A percentile compares a stretch with the other conserved stretches of the same genome.
phyloP scores from a whole-genome alignment of 1,284 basidiomycete genomes.

The Melampsora occidentalis region DNA sequence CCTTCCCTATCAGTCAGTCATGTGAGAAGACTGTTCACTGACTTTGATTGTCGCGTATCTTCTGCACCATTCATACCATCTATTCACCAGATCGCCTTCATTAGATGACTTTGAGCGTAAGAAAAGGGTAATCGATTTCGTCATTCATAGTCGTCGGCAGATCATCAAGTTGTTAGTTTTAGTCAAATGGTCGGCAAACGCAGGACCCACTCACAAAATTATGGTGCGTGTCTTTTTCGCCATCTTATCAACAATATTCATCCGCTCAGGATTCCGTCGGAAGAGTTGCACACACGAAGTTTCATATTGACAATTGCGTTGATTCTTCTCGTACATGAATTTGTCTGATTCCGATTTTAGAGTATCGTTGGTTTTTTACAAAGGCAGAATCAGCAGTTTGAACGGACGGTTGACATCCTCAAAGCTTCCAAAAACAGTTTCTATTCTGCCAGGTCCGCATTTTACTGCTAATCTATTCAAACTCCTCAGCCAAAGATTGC shows the following conservation, averaged over 20 bases:
- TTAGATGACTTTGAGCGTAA: conserved; percentile 61
- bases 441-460: conserved; percentile 52
- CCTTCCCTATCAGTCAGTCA: too few relatives aligned
- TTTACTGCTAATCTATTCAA: not conserved
- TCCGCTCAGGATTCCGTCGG: not conserved
- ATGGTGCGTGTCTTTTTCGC: conserved; percentile 59
- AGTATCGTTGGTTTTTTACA: conserved; percentile 66
- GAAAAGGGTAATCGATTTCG: conserved; percentile 77
- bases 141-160: conserved; percentile 80
- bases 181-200: conserved; percentile 76
- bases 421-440: conserved; percentile 63
- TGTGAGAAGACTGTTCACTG: too few relatives aligned
- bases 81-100: conserved; percentile 14
- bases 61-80: not conserved
- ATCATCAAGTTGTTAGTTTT: conserved; percentile 83
- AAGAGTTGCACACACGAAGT: too few relatives aligned
- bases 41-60: too few relatives aligned
- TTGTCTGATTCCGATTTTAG: conserved; percentile 22
- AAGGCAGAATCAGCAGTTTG: conserved; percentile 77
- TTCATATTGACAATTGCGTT: too few relatives aligned
- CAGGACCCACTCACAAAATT: conserved; percentile 73
- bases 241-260: not conserved
- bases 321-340: conserved; percentile 1
- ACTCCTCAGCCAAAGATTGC: not conserved
- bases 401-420: conserved; percentile 65